Base-by-base conservation (phyloP, 139 green algal species). In the Yamagishiella unicocca region DNA sequence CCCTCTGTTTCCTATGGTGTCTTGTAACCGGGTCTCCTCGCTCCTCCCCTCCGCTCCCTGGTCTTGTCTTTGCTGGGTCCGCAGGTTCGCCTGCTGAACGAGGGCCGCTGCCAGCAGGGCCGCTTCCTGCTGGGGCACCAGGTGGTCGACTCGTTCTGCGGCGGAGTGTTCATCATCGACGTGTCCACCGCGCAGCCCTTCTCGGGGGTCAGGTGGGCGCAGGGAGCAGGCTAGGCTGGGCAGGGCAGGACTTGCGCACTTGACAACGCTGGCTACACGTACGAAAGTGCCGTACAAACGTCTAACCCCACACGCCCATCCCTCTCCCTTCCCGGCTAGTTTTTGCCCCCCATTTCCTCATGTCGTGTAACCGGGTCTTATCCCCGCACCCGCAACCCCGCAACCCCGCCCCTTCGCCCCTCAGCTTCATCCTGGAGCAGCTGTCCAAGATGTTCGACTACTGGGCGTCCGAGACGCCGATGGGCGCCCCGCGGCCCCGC, bases 81-180 rank as follows among this genome's bases (percentile, higher is more conserved):
- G 40, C 74, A 67, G 46, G 74, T 83, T 3, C 37, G 50, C 35
- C 70, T 71, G 67, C 67, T 87, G 66, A 92, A 92, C 82, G 86
- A 76, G 35, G 64, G 74, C 5, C 82, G 79, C 29, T 68, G 74
- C 64, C 73, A 77, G 45, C 43, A 93, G 38, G 90, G 90, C 25
- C 90, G 90, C 61, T 93, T 93, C 87, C 76, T 93, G 53, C 54
- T 93, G 33, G 90, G 90, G 17, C 90, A 93, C 40, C 55, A 88
- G 40, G 40, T 73, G 21, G 90, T 90, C 19, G 87, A 93, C 45
- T 74, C 58, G 12, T 91, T 77, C 77, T 46, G 35, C 10, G 90
- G 90, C 10, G 90, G 85, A 24, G 79, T 93, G 38, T 93, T 93
- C 66, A 76, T 93, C 38, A 54, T 93, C 19, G 90, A 93, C 73